phyloP scores from a whole-genome alignment of 225 moss, liverwort and hornwort genomes.

The Takakia lepidozioides region DNA sequence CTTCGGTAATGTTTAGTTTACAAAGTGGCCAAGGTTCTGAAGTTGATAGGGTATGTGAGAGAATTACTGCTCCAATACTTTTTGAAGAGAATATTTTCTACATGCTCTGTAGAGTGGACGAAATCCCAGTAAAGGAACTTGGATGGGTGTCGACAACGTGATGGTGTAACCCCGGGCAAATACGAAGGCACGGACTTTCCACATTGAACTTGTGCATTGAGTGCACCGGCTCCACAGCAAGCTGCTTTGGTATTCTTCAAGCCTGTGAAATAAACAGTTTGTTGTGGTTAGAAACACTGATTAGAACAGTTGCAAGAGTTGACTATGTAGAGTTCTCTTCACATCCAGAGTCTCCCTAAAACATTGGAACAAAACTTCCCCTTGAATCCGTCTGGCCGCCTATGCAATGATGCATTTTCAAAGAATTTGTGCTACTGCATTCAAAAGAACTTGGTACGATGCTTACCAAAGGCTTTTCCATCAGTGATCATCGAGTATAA shows the following conservation, averaged over 20 bases:
- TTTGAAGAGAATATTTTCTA: constrained; percentile 27
- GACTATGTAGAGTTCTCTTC: too few relatives aligned
- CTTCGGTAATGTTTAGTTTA: too few relatives aligned
- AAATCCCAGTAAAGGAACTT: constrained; percentile 35
- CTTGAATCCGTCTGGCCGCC: background rate
- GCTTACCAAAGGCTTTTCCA: constrained; percentile 8
- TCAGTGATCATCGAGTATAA: constrained; percentile 16
- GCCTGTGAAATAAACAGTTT: constrained; percentile 15
- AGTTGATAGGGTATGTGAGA: constrained; percentile 21
- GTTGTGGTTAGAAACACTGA: background rate
- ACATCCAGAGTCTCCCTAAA: too few relatives aligned
- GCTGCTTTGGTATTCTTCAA: constrained; percentile 21
- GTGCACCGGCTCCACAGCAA: constrained; percentile 35
- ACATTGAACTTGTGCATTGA: constrained; percentile 36
- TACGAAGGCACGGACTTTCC: constrained; percentile 18
- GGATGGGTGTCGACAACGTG: constrained; percentile 27
- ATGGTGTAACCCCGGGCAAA: constrained; percentile 4
- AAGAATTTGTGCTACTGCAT: background rate
- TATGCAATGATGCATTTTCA: background rate
- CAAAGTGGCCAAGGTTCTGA: constrained; percentile 31
- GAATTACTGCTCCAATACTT: constrained; percentile 24
- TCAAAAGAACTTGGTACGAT: background rate
- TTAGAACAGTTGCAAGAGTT: background rate
- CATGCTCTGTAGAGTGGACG: constrained; percentile 31
- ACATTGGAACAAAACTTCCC: too few relatives aligned